A percentile compares a stretch with the other conserved stretches of the same genome.
Evolutionary conservation across 1,284 basidiomycete genomes (phyloP).

Genomic region (Microbotryum scabiosae): DNA sequence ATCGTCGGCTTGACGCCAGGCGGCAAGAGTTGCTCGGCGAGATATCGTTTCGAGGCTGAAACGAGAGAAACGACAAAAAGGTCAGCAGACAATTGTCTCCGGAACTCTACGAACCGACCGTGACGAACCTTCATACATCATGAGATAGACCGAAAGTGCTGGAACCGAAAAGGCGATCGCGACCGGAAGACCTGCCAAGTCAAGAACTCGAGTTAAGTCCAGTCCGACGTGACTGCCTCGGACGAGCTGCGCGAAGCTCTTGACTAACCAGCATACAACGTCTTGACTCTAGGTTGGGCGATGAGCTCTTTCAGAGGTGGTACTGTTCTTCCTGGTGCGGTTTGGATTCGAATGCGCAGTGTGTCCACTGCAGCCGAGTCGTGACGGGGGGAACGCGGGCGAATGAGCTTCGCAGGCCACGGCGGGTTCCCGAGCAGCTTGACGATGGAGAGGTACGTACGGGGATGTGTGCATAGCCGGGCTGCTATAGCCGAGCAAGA

Average conservation of each 20-base stretch:
- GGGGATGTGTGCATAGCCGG: constrained; percentile 28
- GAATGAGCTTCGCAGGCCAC: not conserved
- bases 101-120: not conserved
- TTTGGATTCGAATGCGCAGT: constrained; percentile 31
- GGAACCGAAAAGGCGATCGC: constrained; percentile 33
- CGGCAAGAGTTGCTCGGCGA: constrained; percentile 18
- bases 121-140: constrained; percentile 29
- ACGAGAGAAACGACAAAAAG: not conserved
- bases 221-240: not conserved
- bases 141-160: constrained; percentile 29
- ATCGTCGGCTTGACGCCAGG: constrained; percentile 23
- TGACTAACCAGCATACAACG: constrained; percentile 25
- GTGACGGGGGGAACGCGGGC: not conserved
- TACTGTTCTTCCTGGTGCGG: constrained; percentile 23
- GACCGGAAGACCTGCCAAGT: constrained; percentile 28
- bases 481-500: constrained; percentile 22
- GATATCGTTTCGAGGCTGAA: constrained; percentile 26
- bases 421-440: not conserved
- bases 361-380: constrained; percentile 28
- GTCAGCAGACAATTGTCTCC: not conserved
- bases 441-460: constrained; percentile 12
- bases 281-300: constrained; percentile 17
- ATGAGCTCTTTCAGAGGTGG: constrained; percentile 28
- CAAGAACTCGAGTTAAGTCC: not conserved
- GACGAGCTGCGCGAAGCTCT: no score